Evolutionary conservation across 2,329 filamentous ascomycete species (phyloP).

Genomic region (Pyrenochaeta sp.): DNA sequence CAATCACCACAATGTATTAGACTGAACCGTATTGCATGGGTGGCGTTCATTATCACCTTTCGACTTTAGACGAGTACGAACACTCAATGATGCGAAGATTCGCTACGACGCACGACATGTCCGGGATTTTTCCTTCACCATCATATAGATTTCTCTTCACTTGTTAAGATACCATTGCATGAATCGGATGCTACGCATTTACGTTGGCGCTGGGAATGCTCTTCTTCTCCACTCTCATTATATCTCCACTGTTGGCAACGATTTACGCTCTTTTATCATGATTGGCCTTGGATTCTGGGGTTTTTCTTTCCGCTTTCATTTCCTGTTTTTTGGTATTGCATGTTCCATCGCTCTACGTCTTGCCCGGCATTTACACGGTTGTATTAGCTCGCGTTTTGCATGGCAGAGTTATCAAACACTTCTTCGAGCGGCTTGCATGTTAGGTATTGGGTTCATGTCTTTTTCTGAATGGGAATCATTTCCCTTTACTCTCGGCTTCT

Average conservation of each 20-base stretch:
- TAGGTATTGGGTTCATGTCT: conserved; percentile 9
- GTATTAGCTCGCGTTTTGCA: conserved; percentile 7
- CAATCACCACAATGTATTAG: conserved; percentile 2
- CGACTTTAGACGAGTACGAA: neutral
- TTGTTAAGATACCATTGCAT: conserved; percentile 1
- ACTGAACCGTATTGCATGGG: neutral
- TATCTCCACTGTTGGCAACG: neutral
- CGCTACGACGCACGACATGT: neutral
- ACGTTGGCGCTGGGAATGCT: conserved; percentile 13
- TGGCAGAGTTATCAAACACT: neutral
- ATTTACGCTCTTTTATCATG: neutral
- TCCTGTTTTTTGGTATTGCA: neutral
- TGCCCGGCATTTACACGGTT: conserved; percentile 6
- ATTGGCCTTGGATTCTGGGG: conserved; percentile 1
- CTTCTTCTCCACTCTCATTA: conserved; percentile 10
- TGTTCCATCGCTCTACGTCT: neutral
- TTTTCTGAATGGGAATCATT: neutral
- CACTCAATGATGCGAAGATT: neutral
- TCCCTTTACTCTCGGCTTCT: conserved; percentile 2
- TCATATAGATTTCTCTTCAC: neutral
- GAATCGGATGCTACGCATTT: conserved; percentile 13
- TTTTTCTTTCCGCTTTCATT: neutral
- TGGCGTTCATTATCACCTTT: neutral
- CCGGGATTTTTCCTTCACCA: neutral
- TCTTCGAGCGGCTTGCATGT: conserved; percentile 14